Evolutionary conservation across 305 asterid species (phyloP), one percentile per base, ranked within the genome.

Genomic region (Euphrasia arctica): DNA sequence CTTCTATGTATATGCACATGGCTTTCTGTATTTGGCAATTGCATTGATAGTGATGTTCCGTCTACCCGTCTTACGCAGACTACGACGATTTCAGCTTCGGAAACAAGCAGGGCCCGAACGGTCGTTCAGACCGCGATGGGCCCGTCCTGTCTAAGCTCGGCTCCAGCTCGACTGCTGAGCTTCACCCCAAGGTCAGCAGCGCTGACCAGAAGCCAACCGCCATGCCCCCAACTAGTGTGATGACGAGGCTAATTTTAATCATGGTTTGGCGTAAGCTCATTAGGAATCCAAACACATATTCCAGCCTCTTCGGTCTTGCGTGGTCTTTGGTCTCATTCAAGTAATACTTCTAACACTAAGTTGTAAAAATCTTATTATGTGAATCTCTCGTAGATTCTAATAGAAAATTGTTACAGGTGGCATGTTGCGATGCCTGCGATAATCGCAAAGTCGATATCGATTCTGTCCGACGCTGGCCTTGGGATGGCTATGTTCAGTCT

Each of bases 401-500:
- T 5, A 1, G 9, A 8, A 39, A 39, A 7, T 39, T 32, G 63
- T 72, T 62, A 14, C 58, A 91, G 96, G 82, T 91, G 96, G 98
- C 79, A 83, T 28, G 83, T 91, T 14, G 77, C 77, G 72, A 91
- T 91, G 98, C 98, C 96, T 11, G 89, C 86, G 0, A 87, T 91
- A 4, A 50, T 89, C 0, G 95, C 92, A 1, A 81, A 89, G 50
- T 91, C 96, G 1, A 91, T 91, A 36, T 50, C 95, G n/a, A 91
- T 91, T 63, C 55, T 89, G 18, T 89, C 96, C 5, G 95, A 91
- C 74, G 98, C 98, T 47, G 96, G 96, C 61, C 96, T 91, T 59
- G 98, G 98, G 56, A 89, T 91, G 98, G 98, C 98, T 6, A 91
- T 91, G 97, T 91, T 91, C 73, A 91, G 98, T 79, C 96, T 91